Conservation (phyloP, 129 eudicot genomes). For the Flaveria linearis region DNA sequence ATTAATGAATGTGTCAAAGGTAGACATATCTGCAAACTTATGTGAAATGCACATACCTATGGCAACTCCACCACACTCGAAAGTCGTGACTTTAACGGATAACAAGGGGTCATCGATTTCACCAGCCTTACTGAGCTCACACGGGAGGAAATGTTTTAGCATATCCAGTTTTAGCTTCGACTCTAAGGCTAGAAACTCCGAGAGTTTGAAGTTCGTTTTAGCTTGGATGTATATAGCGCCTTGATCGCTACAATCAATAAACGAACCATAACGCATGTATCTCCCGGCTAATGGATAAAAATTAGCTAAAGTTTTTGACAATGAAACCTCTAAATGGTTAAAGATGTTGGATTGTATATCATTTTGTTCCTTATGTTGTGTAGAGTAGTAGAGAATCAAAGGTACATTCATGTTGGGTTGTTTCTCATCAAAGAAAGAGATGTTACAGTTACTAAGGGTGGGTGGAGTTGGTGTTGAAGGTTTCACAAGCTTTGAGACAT, state of each 20-base stretch:
- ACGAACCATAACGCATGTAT: neutral
- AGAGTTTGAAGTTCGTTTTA: neutral
- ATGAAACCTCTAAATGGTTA: constrained; percentile 1
- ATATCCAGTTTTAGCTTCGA: neutral
- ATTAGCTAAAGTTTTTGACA: neutral
- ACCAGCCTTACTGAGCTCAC: constrained; percentile 21
- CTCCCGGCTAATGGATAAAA: constrained; percentile 42
- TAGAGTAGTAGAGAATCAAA: constrained; percentile 29
- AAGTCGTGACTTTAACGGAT: neutral
- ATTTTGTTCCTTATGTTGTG: neutral
- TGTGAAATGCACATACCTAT: constrained; percentile 32
- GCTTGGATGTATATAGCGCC: constrained; percentile 21
- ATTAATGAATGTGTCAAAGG: constrained; percentile 8
- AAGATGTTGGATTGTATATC: neutral
- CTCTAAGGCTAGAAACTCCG: constrained; percentile 2
- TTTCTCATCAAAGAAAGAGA: constrained; percentile 33
- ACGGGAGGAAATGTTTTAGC: constrained; percentile 15
- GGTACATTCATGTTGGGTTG: constrained; percentile 13
- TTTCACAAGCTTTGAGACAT: constrained; percentile 24
- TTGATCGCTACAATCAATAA: neutral
- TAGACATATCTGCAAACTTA: constrained; percentile 22
- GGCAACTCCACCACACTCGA: constrained; percentile 1
- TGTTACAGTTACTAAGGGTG: constrained; percentile 21
- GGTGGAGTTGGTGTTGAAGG: constrained; percentile 35
- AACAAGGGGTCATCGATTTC: constrained; percentile 28